phyloP scores from a whole-genome alignment of 192 early-diverging fungal genomes.

The Backusella luteola region DNA sequence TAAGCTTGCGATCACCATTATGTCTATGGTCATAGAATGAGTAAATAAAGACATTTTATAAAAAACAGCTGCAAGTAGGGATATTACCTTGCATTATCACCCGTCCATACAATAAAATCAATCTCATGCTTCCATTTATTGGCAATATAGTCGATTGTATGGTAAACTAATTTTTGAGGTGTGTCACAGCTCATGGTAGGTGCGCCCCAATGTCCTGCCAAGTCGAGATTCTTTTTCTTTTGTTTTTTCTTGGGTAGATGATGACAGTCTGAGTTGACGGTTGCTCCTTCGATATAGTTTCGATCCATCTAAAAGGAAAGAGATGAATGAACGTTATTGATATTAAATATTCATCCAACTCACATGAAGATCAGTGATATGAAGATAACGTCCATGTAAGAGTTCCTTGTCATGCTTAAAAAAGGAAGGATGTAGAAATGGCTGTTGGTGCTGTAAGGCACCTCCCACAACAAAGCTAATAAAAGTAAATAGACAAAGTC shows the following conservation, averaged over 20 bases:
- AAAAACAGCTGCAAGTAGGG: not conserved
- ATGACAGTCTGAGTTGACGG: slow-evolving; percentile 61
- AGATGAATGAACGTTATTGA: not conserved
- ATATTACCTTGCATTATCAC: slow-evolving; percentile 65
- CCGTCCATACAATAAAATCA: slow-evolving; percentile 80
- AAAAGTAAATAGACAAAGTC: not conserved
- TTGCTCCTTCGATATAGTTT: slow-evolving; percentile 53
- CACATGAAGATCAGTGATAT: slow-evolving; percentile 72
- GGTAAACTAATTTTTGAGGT: slow-evolving; percentile 54
- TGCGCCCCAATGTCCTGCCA: slow-evolving; percentile 56
- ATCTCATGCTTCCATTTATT: slow-evolving; percentile 44
- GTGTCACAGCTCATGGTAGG: slow-evolving; percentile 63
- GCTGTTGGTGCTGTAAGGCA: not conserved
- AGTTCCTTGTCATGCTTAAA: not conserved
- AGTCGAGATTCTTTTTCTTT: slow-evolving; percentile 18
- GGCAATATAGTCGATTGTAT: slow-evolving; percentile 59
- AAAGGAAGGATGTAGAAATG: not conserved
- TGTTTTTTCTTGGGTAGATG: slow-evolving; percentile 19
- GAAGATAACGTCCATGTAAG: slow-evolving; percentile 58
- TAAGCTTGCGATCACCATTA: slow-evolving; percentile 59
- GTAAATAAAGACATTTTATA: not conserved
- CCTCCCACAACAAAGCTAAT: not conserved
- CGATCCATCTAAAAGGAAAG: slow-evolving; percentile 44
- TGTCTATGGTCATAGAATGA: slow-evolving; percentile 45
- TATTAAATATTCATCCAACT: not conserved